Evolutionary conservation across 2,329 filamentous ascomycete genomes (phyloP), one percentile per base, ranked within the genome.

Genomic region (Colletotrichum higginsianum): DNA sequence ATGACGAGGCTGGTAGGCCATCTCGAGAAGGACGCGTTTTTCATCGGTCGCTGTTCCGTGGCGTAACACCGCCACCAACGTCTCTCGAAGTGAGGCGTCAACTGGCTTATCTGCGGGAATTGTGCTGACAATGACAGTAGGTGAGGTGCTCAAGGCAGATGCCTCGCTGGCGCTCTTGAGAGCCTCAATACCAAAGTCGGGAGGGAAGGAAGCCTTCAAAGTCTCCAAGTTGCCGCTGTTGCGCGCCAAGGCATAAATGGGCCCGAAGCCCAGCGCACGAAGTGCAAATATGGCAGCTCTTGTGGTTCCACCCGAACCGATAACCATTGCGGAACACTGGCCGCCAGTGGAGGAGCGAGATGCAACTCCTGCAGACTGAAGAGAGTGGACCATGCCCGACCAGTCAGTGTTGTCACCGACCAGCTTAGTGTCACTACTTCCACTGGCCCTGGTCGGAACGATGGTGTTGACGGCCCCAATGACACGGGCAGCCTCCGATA

Each of bases 391-490:
- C 91, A 99, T 99, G 73, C 96, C 96, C 78, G 91, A 89, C 93
- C 95, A 99, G 84, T 99, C 96, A 15, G 96, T 99, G 82, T 99
- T 99, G 80, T 95, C 93, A 53, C 96, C 96, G 18, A 93, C 81
- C 3, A 98, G 89, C 4, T 86, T 88, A 35, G 79, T 78, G 16
- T 60, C 64, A 40, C 61, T 60, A 8, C 60, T n/a, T 9, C 18
- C 61, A 23, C n/a, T 15, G 23, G 5, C 35, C 16, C n/a, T 23
- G 3, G 89, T 79, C 0, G 93, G 91, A 38, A 98, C 90, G 77
- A 99, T 92, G 21, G 96, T 99, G 84, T 99, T 99, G 74, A 98
- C 93, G 3, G 96, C 96, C 26, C 96, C 96, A 73, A 99, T 98
- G 40, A 90, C 86, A 74, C 89, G 89, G 16, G 95, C 96, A 65